Evolutionary conservation across 2,329 filamentous ascomycete species (phyloP).

Genomic region (Chrysoporthe austroafricana): DNA sequence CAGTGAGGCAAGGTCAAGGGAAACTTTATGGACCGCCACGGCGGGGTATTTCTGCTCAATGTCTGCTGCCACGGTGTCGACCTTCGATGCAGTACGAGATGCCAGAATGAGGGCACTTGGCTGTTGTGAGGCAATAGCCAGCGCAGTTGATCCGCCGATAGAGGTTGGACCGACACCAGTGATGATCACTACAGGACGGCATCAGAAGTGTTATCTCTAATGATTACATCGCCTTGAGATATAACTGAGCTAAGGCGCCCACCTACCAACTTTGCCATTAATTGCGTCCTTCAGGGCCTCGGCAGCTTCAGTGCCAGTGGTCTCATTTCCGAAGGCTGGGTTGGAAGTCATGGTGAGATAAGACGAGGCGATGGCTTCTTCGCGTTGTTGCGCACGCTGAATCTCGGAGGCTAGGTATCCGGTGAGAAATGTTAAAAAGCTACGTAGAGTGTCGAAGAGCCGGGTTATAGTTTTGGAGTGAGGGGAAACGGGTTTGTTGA

Average conservation of each 20-base stretch:
- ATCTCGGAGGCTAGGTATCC: not conserved
- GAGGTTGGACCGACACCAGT: conserved; percentile 48
- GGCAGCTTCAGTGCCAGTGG: conserved; percentile 42
- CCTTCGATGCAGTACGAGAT: conserved; percentile 48
- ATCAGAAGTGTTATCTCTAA: not conserved
- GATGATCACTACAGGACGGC: conserved; percentile 39
- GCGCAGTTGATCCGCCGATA: conserved; percentile 46
- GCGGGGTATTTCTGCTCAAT: conserved; percentile 41
- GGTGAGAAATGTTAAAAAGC: not conserved
- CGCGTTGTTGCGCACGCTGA: not conserved
- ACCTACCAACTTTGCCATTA: conserved; percentile 36
- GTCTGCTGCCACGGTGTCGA: conserved; percentile 44
- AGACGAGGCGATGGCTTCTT: not conserved
- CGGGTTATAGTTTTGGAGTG: not conserved
- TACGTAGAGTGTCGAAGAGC: not conserved
- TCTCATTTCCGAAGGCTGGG: conserved; percentile 39
- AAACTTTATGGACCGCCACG: conserved; percentile 41
- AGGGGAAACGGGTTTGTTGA: not conserved
- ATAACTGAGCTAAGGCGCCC: not conserved
- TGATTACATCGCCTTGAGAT: too few species aligned
- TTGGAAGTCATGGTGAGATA: conserved; percentile 39
- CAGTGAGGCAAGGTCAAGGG: conserved; percentile 44
- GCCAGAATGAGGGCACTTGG: conserved; percentile 48
- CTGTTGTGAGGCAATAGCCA: conserved; percentile 49
- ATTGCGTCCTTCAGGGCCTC: conserved; percentile 35